Base-by-base conservation (phyloP, 73 alveolate genomes). In the Breviolum minutum region DNA sequence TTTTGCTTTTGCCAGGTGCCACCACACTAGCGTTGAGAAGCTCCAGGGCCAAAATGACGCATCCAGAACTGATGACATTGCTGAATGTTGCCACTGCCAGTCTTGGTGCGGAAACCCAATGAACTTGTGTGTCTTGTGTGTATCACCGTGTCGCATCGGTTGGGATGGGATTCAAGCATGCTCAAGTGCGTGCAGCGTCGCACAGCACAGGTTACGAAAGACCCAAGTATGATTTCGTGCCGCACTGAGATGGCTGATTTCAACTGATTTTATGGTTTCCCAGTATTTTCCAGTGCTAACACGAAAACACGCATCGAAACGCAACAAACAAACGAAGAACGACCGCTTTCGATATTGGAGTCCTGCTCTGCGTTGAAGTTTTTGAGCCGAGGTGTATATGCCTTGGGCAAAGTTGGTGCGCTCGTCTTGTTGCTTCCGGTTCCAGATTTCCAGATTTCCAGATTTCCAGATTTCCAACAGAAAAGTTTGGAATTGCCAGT, bases 11-110 rank as follows among this genome's bases (percentile, higher is more conserved):
- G 40, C 14, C 20, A 89, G 96, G 96, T 40, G 81, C 96, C 0
- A 89, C 96, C 29, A 89, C 96, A 26, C 62, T 89, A 69, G 96
- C 63, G 19, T 69, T 89, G 87, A 61, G 96, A 32, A 89, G 96
- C 73, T 64, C 84, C 29, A 8, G 40, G 2, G 62, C 96, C 32
- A 89, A 89, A 71, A 89, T 89, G 86, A 48, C 87, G 62, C 64
- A 69, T 61, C 87, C 96, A 17, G 96, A 70, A 63, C 63, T 89
- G 48, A 89, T 89, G 96, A 89, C 96, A 27, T 20, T 89, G 86
- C 81, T 89, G 54, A 89, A 89, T n/a, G 80, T 64, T 27, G 81
- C 96, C 60, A 89, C 96, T 8, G 96, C 87, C 22, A 85, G 60
- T 8, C 86, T 89, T 32, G 96, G 96, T 27, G 27, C 2, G 70